Conservation (phyloP, 164 flowering plant species). For the Vitis riparia region DNA sequence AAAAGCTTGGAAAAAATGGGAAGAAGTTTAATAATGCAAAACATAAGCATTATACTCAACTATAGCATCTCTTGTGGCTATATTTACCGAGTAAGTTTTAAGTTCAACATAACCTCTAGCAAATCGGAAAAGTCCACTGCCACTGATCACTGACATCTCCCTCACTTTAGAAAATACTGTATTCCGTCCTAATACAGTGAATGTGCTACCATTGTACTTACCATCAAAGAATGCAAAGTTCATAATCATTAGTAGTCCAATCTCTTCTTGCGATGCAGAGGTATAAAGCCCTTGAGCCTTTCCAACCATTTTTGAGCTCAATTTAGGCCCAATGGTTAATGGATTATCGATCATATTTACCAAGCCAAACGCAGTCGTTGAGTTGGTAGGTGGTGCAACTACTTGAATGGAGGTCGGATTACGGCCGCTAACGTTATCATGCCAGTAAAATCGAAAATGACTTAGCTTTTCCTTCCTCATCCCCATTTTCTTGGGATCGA, state of each 20-base stretch:
- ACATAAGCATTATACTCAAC: slow-evolving; percentile 38
- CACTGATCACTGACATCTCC: slow-evolving; percentile 63
- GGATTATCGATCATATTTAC: slow-evolving; percentile 48
- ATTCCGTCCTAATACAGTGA: slow-evolving; percentile 50
- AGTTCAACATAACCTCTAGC: slow-evolving; percentile 34
- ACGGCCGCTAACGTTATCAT: slow-evolving; percentile 35
- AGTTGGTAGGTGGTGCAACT: slow-evolving; percentile 14
- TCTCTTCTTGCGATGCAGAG: slow-evolving; percentile 26
- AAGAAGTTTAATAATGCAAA: slow-evolving; percentile 22
- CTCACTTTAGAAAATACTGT: slow-evolving; percentile 31
- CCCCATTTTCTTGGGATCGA: slow-evolving; percentile 4
- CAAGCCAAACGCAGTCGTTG: slow-evolving; percentile 36
- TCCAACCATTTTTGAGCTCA: slow-evolving; percentile 45
- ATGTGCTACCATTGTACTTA: slow-evolving; percentile 54
- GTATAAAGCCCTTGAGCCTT: slow-evolving; percentile 59
- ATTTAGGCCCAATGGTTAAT: slow-evolving; percentile 39
- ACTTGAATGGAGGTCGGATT: slow-evolving; percentile 32
- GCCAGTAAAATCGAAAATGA: slow-evolving; percentile 37
- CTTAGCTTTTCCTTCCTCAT: slow-evolving; percentile 24
- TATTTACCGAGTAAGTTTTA: slow-evolving; percentile 13
- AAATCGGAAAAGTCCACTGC: slow-evolving; percentile 47
- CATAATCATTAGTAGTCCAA: slow-evolving; percentile 50
- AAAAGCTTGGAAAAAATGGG: background rate
- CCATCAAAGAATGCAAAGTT: slow-evolving; percentile 50
- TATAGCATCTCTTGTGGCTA: slow-evolving; percentile 20